Evolutionary conservation across 2,329 filamentous ascomycete genomes (phyloP).

Genomic region (Exutisphaerella laricina): DNA sequence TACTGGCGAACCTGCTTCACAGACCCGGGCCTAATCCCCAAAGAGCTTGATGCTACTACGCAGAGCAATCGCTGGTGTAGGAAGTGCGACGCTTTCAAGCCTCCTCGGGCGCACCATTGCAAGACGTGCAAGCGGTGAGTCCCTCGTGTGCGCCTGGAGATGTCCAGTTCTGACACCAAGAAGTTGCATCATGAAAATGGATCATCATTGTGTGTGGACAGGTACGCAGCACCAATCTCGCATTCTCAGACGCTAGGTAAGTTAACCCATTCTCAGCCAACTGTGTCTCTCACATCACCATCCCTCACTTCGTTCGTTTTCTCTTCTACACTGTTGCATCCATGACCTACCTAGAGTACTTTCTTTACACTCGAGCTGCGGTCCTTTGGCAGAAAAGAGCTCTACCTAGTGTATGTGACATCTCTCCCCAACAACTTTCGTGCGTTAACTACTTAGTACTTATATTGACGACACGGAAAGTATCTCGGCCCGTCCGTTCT

Average conservation of each 20-base stretch:
- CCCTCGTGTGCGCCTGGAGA: neutral
- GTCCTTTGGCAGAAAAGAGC: conserved; percentile 60
- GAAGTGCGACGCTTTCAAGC: conserved; percentile 69
- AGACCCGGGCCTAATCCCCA: conserved; percentile 52
- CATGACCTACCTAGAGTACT: conserved; percentile 55
- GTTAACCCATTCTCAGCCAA: conserved; percentile 46
- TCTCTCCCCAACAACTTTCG: neutral
- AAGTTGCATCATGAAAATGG: conserved; percentile 33
- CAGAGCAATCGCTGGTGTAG: conserved; percentile 59
- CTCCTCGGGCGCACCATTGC: conserved; percentile 75
- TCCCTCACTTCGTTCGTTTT: conserved; percentile 78
- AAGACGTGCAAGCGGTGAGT: conserved; percentile 61
- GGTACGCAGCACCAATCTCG: conserved; percentile 31
- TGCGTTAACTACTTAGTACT: conserved; percentile 1
- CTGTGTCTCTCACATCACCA: conserved; percentile 75
- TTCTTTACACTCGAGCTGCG: conserved; percentile 55
- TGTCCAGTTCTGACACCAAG: neutral
- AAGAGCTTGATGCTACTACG: conserved; percentile 23
- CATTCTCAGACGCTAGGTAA: conserved; percentile 20
- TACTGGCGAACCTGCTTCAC: conserved; percentile 61
- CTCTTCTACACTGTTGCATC: conserved; percentile 62
- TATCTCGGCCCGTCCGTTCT: conserved; percentile 64
- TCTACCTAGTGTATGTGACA: conserved; percentile 56
- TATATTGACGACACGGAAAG: no score
- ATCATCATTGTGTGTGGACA: conserved; percentile 73